A percentile compares a stretch with the other conserved stretches of the same genome.
phyloP scores from a whole-genome alignment of 495 filamentous ascomycete species.

The Lasiosphaeria ovina region DNA sequence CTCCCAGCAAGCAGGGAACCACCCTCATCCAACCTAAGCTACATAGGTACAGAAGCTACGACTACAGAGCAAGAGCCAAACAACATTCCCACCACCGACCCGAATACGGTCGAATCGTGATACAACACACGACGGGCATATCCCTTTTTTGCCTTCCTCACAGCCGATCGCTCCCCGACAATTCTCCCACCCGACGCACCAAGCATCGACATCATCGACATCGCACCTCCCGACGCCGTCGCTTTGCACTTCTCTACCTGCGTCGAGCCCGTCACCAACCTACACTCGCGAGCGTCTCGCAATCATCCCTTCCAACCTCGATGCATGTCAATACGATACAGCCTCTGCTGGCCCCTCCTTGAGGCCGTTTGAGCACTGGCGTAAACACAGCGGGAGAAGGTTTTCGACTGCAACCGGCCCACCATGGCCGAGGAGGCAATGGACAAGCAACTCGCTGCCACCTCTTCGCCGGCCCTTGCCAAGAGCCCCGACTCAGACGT shows the following conservation, averaged over 20 bases:
- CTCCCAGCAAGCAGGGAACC: too few relatives aligned
- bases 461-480: conserved; percentile 22
- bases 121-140: too few relatives aligned
- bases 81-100: too few relatives aligned
- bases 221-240: background rate
- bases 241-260: background rate
- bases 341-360: conserved; percentile 47
- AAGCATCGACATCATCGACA: background rate
- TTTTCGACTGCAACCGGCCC: conserved; percentile 10
- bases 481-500: conserved; percentile 41
- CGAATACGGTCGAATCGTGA: too few relatives aligned
- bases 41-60: too few relatives aligned
- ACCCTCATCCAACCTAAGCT: too few relatives aligned
- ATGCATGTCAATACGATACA: conserved; percentile 41
- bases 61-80: too few relatives aligned
- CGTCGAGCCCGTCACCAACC: background rate
- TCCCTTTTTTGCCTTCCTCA: too few relatives aligned
- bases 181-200: background rate
- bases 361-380: conserved; percentile 45
- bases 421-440: conserved; percentile 29
- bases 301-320: conserved; percentile 20
- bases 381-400: conserved; percentile 12
- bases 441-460: conserved; percentile 30
- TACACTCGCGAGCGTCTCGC: conserved; percentile 1
- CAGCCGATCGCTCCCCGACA: background rate